These are phyloP conservation scores for Stereocaulon alpinum DNA, from an alignment of 495 filamentous ascomycete species.

Conservation along the genomic window DNA sequence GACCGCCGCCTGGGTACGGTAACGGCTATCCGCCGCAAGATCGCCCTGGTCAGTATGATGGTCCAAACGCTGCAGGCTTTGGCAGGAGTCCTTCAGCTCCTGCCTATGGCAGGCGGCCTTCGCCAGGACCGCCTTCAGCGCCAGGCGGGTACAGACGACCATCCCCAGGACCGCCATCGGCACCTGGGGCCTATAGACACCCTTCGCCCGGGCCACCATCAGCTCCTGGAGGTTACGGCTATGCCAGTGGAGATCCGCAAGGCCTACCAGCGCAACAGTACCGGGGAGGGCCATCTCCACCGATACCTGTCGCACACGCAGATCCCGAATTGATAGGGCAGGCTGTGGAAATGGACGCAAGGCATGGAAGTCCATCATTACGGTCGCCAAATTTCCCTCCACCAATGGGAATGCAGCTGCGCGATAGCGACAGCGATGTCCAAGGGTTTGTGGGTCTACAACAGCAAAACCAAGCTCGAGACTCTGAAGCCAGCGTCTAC, in stretches of 20 bases:
- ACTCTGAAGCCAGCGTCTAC: slow-evolving; percentile 51
- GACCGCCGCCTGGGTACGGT: slow-evolving; percentile 39
- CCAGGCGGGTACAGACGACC: slow-evolving; percentile 33
- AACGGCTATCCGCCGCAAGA: slow-evolving; percentile 26
- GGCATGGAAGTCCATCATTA: slow-evolving; percentile 38
- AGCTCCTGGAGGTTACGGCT: slow-evolving; percentile 17
- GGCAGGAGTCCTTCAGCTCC: slow-evolving; percentile 23
- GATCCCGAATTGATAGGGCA: slow-evolving; percentile 49
- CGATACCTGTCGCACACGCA: slow-evolving; percentile 41
- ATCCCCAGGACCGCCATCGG: slow-evolving; percentile 32
- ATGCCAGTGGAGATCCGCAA: slow-evolving; percentile 4
- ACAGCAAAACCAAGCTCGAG: slow-evolving; percentile 37
- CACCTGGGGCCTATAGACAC: slow-evolving; percentile 17
- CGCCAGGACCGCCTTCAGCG: slow-evolving; percentile 30
- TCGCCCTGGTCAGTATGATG: slow-evolving; percentile 19
- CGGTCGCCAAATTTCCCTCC: slow-evolving; percentile 25
- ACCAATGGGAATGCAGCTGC: slow-evolving; percentile 31
- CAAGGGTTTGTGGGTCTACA: slow-evolving; percentile 59
- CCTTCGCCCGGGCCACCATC: slow-evolving; percentile 17
- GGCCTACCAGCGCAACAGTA: slow-evolving; percentile 10
- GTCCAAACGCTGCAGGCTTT: slow-evolving; percentile 21
- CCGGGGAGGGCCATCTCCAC: slow-evolving; percentile 44
- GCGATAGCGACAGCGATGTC: slow-evolving; percentile 59
- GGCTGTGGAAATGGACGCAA: slow-evolving; percentile 74
- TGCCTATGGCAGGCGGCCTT: slow-evolving; percentile 25